phyloP scores from a whole-genome alignment of 805 yeast genomes.

The Ogataea minuta region DNA sequence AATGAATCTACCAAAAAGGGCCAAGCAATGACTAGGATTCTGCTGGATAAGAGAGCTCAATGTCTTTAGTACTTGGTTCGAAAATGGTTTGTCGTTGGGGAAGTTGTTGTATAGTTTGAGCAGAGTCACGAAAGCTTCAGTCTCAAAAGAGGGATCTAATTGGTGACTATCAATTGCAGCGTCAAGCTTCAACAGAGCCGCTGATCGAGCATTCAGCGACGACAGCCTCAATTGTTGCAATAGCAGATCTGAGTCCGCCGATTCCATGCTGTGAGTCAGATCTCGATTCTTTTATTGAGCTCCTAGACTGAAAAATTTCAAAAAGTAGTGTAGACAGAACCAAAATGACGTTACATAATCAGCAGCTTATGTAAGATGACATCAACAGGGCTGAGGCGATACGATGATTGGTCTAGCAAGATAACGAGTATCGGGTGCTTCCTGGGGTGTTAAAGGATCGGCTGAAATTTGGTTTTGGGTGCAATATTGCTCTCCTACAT shows the following conservation, averaged over 20 bases:
- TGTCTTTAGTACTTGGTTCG: conserved; percentile 40
- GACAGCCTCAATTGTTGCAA: conserved; percentile 29
- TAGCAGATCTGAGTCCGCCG: conserved; percentile 8
- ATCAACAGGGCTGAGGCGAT: no score
- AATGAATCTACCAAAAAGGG: conserved; percentile 41
- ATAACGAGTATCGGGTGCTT: no score
- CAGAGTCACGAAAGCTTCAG: conserved; percentile 35
- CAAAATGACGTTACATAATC: no score
- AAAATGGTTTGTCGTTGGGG: conserved; percentile 51
- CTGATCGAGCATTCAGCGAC: conserved; percentile 36
- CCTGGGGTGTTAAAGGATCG: no score
- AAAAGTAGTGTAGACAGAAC: conserved; percentile 5
- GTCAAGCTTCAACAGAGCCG: conserved; percentile 34
- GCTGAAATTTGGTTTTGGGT: no score
- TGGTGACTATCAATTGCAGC: conserved; percentile 25
- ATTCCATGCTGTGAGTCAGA: conserved; percentile 6
- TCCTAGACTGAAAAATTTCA: conserved; percentile 4
- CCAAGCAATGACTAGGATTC: conserved; percentile 29
- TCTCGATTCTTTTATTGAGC: neutral
- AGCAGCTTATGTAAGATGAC: no score
- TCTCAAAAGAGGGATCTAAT: conserved; percentile 24
- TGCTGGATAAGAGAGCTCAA: conserved; percentile 37
- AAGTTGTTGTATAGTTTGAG: conserved; percentile 46
- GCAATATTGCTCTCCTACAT: no score
- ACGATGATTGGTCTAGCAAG: no score